Percentiles rank a stretch among this genome's conserved stretches.
These are phyloP conservation scores for Cyclanthera cordifolia DNA, from an alignment of 306 rosid species.

Conservation along the genomic window DNA sequence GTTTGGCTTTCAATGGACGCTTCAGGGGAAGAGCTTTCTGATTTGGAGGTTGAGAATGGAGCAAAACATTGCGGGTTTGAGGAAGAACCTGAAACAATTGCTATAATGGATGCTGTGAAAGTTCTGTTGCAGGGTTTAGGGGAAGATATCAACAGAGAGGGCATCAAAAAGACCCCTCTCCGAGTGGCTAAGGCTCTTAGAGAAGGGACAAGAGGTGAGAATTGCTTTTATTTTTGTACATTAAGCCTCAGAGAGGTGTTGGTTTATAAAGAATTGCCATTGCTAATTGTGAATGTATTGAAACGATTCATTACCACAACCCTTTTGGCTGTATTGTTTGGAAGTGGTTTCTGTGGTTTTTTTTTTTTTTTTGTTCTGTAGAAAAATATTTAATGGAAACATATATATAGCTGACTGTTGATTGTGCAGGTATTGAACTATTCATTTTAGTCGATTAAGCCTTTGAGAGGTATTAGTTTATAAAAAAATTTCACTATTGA, in stretches of 20 bases:
- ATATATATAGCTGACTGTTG: neutral
- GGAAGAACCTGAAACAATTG: constrained; percentile 35
- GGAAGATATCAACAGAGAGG: constrained; percentile 78
- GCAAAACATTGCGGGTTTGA: constrained; percentile 28
- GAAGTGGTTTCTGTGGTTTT: neutral
- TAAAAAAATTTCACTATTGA: too few species aligned
- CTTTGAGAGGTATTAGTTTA: too few species aligned
- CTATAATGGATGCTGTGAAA: constrained; percentile 63
- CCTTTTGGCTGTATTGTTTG: neutral
- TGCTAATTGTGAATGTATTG: neutral
- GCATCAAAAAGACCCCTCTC: constrained; percentile 70
- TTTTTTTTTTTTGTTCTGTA: neutral
- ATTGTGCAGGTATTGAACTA: too few species aligned
- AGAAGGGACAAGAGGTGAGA: constrained; percentile 80
- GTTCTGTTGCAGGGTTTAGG: constrained; percentile 72
- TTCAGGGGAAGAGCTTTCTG: constrained; percentile 57
- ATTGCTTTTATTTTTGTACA: neutral
- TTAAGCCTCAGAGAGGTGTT: neutral
- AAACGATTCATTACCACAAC: neutral
- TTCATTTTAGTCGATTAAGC: too few species aligned
- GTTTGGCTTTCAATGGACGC: constrained; percentile 51
- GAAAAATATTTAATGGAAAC: neutral
- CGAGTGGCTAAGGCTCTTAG: constrained; percentile 91
- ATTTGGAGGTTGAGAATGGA: constrained; percentile 52
- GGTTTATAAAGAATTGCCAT: neutral